These are phyloP conservation scores for Cytidiella melzeri DNA, from an alignment of 768 basidiomycete genomes.

Conservation along the genomic window DNA sequence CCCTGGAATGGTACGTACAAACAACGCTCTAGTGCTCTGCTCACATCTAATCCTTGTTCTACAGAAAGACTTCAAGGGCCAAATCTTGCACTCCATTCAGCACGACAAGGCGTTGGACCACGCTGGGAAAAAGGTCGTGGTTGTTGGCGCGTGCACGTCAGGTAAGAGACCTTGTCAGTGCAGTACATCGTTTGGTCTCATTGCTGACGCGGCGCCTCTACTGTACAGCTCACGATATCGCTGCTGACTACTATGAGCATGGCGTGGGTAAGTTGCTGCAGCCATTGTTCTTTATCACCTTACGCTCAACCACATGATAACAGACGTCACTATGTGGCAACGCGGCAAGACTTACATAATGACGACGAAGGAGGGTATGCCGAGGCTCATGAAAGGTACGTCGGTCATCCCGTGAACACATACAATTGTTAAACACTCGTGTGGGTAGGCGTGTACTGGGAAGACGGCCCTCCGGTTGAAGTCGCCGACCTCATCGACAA, in stretches of 20 bases:
- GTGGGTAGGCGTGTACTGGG: constrained; percentile 32
- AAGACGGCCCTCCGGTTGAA: constrained; percentile 41
- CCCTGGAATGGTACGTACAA: constrained; percentile 2
- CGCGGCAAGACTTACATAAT: constrained; percentile 44
- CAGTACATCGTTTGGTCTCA: neutral
- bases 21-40: neutral
- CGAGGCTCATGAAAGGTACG: constrained; percentile 24
- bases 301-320: neutral
- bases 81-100: constrained; percentile 9
- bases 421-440: neutral
- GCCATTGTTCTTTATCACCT: neutral
- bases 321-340: constrained; percentile 56
- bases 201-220: constrained; percentile 22
- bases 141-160: constrained; percentile 67
- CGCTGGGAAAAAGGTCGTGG: constrained; percentile 55
- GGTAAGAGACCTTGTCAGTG: constrained; percentile 24
- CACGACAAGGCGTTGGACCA: constrained; percentile 17
- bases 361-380: constrained; percentile 31
- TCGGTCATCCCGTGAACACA: neutral
- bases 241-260: constrained; percentile 37
- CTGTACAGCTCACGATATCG: constrained; percentile 39
- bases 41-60: too few species aligned
- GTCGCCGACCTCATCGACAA: constrained; percentile 49
- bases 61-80: constrained; percentile 11
- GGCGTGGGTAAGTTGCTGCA: constrained; percentile 36